Percentiles rank a stretch among this genome's conserved stretches.
These are phyloP conservation scores for Epichloe gansuensis DNA, from an alignment of 2,329 filamentous ascomycete species.

Conservation along the genomic window DNA sequence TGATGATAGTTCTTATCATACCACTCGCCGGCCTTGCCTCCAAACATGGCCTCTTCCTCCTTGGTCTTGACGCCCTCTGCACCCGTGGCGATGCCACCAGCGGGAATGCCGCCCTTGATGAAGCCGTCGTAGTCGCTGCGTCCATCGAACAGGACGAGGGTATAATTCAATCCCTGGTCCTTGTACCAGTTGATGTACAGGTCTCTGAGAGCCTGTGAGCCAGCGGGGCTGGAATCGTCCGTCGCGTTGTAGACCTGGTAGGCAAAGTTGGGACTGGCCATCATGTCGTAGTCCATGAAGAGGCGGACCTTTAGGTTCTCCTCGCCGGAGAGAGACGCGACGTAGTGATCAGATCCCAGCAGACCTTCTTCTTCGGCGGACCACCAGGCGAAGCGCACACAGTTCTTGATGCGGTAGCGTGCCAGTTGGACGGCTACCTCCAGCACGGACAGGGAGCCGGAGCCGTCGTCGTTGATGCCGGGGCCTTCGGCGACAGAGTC, in stretches of 20 bases:
- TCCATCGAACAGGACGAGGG: slow-evolving; percentile 63
- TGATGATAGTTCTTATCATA: slow-evolving; percentile 51
- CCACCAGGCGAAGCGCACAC: slow-evolving; percentile 58
- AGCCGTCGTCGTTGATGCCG: slow-evolving; percentile 71
- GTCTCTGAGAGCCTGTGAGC: slow-evolving; percentile 56
- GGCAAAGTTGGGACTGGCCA: slow-evolving; percentile 53
- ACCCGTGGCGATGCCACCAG: slow-evolving; percentile 65
- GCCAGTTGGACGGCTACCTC: slow-evolving; percentile 49
- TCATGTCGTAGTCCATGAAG: slow-evolving; percentile 62
- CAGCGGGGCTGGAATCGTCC: slow-evolving; percentile 56
- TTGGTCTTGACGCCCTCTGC: slow-evolving; percentile 65
- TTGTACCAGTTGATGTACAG: slow-evolving; percentile 58
- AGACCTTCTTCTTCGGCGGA: slow-evolving; percentile 55
- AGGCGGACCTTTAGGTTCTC: slow-evolving; percentile 52
- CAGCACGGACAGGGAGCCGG: slow-evolving; percentile 49
- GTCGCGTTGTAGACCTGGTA: slow-evolving; percentile 62
- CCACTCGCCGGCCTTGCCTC: slow-evolving; percentile 52
- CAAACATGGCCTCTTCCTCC: slow-evolving; percentile 53
- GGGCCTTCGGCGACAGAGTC: slow-evolving; percentile 52
- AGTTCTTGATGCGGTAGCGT: slow-evolving; percentile 49
- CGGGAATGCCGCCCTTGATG: slow-evolving; percentile 59
- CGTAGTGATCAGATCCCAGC: slow-evolving; percentile 51
- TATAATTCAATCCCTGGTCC: slow-evolving; percentile 49
- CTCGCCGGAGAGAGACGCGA: slow-evolving; percentile 37
- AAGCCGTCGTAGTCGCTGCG: slow-evolving; percentile 73